A percentile compares a stretch with the other conserved stretches of the same genome.
Conservation (phyloP, 2,329 filamentous ascomycete genomes). For the Epichloe gansuensis region DNA sequence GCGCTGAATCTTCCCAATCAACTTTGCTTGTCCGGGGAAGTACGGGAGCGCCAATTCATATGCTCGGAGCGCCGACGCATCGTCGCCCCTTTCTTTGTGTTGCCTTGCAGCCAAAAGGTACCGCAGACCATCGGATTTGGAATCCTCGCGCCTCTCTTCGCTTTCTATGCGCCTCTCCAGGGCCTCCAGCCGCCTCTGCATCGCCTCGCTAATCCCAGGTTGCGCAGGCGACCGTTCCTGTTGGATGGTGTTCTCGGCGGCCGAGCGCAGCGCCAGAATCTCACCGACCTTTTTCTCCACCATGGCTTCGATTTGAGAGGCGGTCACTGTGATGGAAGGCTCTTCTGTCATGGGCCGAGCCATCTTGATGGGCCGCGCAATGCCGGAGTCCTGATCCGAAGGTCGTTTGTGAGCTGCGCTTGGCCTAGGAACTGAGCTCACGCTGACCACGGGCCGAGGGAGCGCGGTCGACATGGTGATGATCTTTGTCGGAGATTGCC, state of each 20-base stretch:
- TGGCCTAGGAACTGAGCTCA: slow-evolving; percentile 7
- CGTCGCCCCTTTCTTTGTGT: slow-evolving; percentile 72
- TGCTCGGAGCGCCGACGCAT: slow-evolving; percentile 66
- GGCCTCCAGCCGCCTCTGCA: slow-evolving; percentile 69
- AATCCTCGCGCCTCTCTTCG: slow-evolving; percentile 50
- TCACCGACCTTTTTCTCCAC: slow-evolving; percentile 87
- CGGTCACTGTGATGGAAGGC: slow-evolving; percentile 39
- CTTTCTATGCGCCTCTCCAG: slow-evolving; percentile 73
- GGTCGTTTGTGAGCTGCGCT: slow-evolving; percentile 26
- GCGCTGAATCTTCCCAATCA: slow-evolving; percentile 55
- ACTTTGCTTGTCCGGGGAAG: slow-evolving; percentile 75
- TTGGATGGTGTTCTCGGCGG: slow-evolving; percentile 30
- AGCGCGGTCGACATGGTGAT: slow-evolving; percentile 17
- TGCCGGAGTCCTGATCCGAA: slow-evolving; percentile 24
- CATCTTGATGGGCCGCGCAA: slow-evolving; percentile 35
- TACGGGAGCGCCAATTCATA: slow-evolving; percentile 74
- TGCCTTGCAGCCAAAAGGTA: slow-evolving; percentile 85
- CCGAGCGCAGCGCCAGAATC: slow-evolving; percentile 62
- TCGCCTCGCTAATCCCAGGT: slow-evolving; percentile 56
- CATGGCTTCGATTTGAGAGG: slow-evolving; percentile 74
- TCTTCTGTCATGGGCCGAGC: slow-evolving; percentile 24
- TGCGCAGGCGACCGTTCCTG: slow-evolving; percentile 20
- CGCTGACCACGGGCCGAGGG: slow-evolving; percentile 20
- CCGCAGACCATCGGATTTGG: slow-evolving; percentile 68
- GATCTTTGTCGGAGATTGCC: slow-evolving; percentile 13